Base-by-base conservation (phyloP, 1,284 basidiomycete genomes). In the Naganishia albida region DNA sequence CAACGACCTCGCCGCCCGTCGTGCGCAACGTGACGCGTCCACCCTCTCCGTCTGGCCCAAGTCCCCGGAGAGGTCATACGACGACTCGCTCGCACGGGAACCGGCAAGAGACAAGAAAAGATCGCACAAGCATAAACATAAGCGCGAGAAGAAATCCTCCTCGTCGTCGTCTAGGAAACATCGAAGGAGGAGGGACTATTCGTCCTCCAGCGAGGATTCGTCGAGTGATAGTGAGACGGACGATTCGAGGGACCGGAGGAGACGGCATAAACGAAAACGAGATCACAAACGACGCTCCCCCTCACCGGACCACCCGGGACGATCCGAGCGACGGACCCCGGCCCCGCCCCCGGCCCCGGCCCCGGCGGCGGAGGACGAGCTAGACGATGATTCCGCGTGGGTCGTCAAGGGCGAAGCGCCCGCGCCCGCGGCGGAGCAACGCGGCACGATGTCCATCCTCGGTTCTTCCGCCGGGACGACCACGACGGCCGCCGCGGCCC, bases 41-140 rank as follows among this genome's bases (percentile, higher is more conserved):
- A 83, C 83, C 6, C 75, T 89, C 1, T 84, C 84, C 69, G 83
- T 93, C 55, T 96, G 93, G 93, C 93, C 93, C 0, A 78, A 85
- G 1, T 94, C 92, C 3, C 93, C 93, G 0, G 88, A 88, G 70
- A 84, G 68, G 30, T 71, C 77, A 0, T 74, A 70, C 64, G 65
- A 68, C 49, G 74, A 75, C 49, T 69, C 68, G 46, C 70, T 71
- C 3, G 71, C 72, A 43, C 68, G 69, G 13, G 50, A 53, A n/a
- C 23, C 43, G 42, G 20, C 12, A 23, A 13, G 23, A 1, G 25
- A 39, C 6, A 30, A 39, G 52, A 54, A 48, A 49, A 26, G 40
- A 52, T 40, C 54, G 43, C 39, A 60, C 7, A 42, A 7, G 39
- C 26, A 39, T 34, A 23, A 25, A 70, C 70, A 53, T 71, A 67